Conservation (phyloP, 495 filamentous ascomycete species). For the Coniosporium apollinis region DNA sequence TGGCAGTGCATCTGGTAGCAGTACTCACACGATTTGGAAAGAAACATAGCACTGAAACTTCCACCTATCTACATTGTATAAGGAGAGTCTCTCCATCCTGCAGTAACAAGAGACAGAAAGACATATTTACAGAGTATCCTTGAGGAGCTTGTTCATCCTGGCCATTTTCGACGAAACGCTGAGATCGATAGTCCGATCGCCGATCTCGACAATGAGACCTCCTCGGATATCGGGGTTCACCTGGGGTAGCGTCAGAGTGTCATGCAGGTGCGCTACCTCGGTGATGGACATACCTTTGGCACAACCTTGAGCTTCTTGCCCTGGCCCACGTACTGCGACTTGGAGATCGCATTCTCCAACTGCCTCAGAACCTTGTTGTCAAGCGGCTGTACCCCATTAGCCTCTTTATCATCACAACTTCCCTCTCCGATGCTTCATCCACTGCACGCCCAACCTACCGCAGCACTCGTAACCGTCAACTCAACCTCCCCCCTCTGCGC, state of each 20-base stretch:
- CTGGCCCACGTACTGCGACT: constrained; percentile 72
- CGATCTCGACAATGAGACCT: constrained; percentile 88
- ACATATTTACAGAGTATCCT: constrained; percentile 73
- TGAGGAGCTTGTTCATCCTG: constrained; percentile 98
- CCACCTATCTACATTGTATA: too few species aligned
- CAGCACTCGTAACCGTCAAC: constrained; percentile 72
- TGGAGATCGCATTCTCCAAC: constrained; percentile 74
- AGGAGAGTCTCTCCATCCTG: too few species aligned
- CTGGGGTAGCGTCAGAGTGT: constrained; percentile 25
- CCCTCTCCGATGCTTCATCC: background rate
- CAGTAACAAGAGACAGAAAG: too few species aligned
- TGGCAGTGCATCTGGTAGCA: too few species aligned
- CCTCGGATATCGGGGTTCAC: constrained; percentile 89
- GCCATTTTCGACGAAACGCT: constrained; percentile 86
- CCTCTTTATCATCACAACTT: too few species aligned
- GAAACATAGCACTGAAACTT: too few species aligned
- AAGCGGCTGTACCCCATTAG: constrained; percentile 66
- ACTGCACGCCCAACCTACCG: constrained; percentile 37
- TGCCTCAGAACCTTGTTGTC: constrained; percentile 70
- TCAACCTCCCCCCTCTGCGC: constrained; percentile 86
- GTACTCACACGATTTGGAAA: too few species aligned
- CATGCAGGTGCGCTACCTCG: background rate
- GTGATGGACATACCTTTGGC: constrained; percentile 49
- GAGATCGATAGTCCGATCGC: constrained; percentile 94
- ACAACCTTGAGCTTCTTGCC: constrained; percentile 97